Evolutionary conservation across 495 filamentous ascomycete species (phyloP).

Genomic region (Trichoderma erinaceum): DNA sequence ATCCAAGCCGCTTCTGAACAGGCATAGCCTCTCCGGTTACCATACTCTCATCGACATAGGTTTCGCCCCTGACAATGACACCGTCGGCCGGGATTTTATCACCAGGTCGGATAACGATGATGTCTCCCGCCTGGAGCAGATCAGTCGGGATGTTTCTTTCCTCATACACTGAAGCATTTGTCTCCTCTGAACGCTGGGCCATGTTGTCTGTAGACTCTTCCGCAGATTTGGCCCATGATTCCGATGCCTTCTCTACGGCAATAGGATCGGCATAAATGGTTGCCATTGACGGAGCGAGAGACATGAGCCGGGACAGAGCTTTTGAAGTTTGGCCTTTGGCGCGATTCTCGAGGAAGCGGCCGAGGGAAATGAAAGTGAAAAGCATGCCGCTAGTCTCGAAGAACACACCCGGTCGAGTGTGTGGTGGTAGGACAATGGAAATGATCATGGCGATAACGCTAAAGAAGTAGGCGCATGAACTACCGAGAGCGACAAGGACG

Average conservation of each 20-base stretch:
- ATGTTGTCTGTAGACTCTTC: not conserved
- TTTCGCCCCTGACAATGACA: conserved; percentile 77
- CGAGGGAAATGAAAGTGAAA: conserved; percentile 90
- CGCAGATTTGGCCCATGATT: conserved; percentile 57
- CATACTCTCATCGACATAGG: conserved; percentile 96
- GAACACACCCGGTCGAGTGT: conserved; percentile 73
- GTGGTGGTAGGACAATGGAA: conserved; percentile 61
- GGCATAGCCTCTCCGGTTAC: conserved; percentile 95
- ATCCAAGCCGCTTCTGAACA: conserved; percentile 78
- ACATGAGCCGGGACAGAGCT: conserved; percentile 93
- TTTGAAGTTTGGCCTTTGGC: conserved; percentile 97
- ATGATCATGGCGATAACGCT: conserved; percentile 84
- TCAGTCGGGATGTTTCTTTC: conserved; percentile 87
- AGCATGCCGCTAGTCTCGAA: conserved; percentile 99
- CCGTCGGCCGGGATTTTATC: conserved; percentile 97
- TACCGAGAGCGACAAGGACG: conserved; percentile 88
- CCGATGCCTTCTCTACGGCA: conserved; percentile 82
- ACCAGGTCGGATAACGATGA: conserved; percentile 86
- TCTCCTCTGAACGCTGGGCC: conserved; percentile 29
- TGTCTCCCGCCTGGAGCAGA: conserved; percentile 87
- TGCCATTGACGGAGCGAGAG: conserved; percentile 89
- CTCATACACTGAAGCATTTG: conserved; percentile 54
- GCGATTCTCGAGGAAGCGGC: conserved; percentile 86
- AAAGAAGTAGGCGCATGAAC: conserved; percentile 97
- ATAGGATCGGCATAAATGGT: conserved; percentile 97